These are phyloP conservation scores for Eucalyptus marginata DNA, from an alignment of 345 rosid species.

Conservation along the genomic window DNA sequence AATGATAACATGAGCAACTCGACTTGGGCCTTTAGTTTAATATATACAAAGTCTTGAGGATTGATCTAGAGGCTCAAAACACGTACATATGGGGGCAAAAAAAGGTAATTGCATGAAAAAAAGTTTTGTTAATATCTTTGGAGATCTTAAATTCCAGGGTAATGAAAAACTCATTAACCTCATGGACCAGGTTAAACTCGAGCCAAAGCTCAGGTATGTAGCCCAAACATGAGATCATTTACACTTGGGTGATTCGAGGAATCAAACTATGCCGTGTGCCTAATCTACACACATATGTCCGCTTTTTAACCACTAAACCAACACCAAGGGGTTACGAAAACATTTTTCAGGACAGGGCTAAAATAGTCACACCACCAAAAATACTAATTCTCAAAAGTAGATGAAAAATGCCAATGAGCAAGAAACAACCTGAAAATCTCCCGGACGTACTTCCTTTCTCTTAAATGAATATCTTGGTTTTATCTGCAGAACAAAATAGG, in stretches of 20 bases:
- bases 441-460: conserved; percentile 86
- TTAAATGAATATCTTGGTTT: conserved; percentile 96
- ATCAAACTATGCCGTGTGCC: neutral
- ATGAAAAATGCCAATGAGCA: neutral
- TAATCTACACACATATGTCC: neutral
- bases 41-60: neutral
- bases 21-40: neutral
- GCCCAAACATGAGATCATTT: neutral
- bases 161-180: neutral
- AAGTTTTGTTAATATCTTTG: neutral
- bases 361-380: neutral
- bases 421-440: conserved; percentile 71
- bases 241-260: neutral
- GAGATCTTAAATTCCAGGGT: neutral
- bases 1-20: neutral
- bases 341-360: neutral
- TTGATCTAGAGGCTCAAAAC: neutral
- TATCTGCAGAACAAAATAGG: conserved; percentile 43
- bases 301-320: neutral
- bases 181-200: neutral
- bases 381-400: neutral
- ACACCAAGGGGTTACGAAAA: neutral
- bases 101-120: neutral
- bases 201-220: neutral
- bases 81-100: neutral